Percentiles rank a stretch among this genome's conserved stretches.
phyloP scores from a whole-genome alignment of 129 eudicot genomes.

The Saussurea involucrata region DNA sequence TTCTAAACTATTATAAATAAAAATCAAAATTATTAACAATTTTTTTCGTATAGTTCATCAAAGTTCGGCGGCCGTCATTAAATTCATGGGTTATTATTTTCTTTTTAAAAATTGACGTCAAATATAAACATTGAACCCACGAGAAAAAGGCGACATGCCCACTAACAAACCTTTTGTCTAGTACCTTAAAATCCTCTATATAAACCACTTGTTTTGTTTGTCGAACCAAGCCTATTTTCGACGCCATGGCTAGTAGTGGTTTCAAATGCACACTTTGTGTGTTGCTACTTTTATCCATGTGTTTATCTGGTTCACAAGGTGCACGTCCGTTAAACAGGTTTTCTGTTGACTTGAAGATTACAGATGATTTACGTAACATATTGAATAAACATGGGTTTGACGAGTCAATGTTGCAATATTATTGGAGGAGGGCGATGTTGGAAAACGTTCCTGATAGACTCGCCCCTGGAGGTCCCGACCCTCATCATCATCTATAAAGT shows the following conservation, averaged over 20 bases:
- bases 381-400: constrained; percentile 31
- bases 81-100: background rate
- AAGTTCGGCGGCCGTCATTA: constrained; percentile 8
- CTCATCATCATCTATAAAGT: constrained; percentile 38
- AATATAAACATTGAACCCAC: constrained; percentile 7
- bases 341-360: background rate
- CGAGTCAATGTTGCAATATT: constrained; percentile 21
- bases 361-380: background rate
- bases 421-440: constrained; percentile 32
- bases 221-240: background rate
- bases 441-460: constrained; percentile 29
- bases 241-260: constrained; percentile 12
- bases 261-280: constrained; percentile 12
- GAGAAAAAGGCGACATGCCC: background rate
- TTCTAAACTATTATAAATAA: too few relatives aligned
- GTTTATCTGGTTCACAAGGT: background rate
- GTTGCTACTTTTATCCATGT: background rate
- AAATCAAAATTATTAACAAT: too few relatives aligned
- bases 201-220: background rate
- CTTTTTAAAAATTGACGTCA: background rate
- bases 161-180: constrained; percentile 5
- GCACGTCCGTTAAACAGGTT: background rate
- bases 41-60: background rate
- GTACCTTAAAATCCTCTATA: background rate
- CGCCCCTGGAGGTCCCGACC: constrained; percentile 52